Base-by-base conservation (phyloP, 805 yeast species). In the Candida nemodendra region DNA sequence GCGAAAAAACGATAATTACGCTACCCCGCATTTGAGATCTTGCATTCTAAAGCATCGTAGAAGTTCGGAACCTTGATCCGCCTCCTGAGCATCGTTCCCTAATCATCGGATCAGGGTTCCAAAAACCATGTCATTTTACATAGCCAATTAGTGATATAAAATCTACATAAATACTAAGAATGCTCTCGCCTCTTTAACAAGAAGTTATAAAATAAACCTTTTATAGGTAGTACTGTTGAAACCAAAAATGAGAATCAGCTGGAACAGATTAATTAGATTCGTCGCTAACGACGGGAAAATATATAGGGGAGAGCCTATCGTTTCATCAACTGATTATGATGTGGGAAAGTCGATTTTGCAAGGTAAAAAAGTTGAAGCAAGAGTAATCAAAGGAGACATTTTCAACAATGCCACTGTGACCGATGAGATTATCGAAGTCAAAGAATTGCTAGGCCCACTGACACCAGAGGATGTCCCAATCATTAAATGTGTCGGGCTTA, bases 401-500 rank as follows among this genome's bases (percentile, higher is more conserved):
- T 66, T 73, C 34, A 61, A 56, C 3, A 52, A 54, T 11, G 59
- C 61, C 46, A 53, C 51, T 14, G 61, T 71, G 21, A 72, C 78
- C 15, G 59, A 64, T 16, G 59, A 65, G 11, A 43, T 57, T 11
- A 32, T 50, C 25, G 57, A 60, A 3, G 60, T 74, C 21, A 40
- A 45, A 27, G 44, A 61, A 34, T 56, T 74, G 11, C 51, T 74
- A 34, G 47, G 69, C 3, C 79, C 79, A 4, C 41, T 74, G 22
- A 56, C 62, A 4, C 47, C 47, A n/a, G 47, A 48, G 3, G 66
- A 66, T 31, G 56, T 70, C 2, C 57, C 56, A 5, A 65, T 72
- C 1, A 59, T 75, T 15, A 59, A 78, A 33, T 65, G 71, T 51
- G 62, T 77, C 23, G 81, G 81, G 0, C 62, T 76, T 56, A 76